Evolutionary conservation across 164 flowering plant species (phyloP), one percentile per base, ranked within the genome.

Genomic region (Taxillus chinensis): DNA sequence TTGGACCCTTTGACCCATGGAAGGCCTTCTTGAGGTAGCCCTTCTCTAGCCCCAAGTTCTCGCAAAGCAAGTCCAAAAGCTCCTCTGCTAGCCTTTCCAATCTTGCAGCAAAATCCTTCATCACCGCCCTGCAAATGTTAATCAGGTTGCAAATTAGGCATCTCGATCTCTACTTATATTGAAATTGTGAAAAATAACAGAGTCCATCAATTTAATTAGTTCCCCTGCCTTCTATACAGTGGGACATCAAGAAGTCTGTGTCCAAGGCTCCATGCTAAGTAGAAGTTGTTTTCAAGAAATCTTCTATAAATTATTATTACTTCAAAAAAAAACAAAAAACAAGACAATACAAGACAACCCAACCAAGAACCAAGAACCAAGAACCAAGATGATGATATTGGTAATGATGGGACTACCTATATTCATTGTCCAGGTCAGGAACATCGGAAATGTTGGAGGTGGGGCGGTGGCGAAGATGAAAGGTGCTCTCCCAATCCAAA

Each of bases 11-110:
- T 4, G 87, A 67, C 5, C 96, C 95, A 64, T 76, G 71, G 62
- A 92, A 86, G 5, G 76, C 90, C 58, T 78, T 80, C 73, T 89
- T 89, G 3, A 92, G 75, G 73, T 90, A 90, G 14, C 95, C 95
- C 54, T 87, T 78, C 60, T 84, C 84, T 3, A 92, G 73, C 1
- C 96, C 96, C 12, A 92, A 88, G 58, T 89, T 92, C 79, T 92
- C 95, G 60, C 96, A 87, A 0, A 92, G 59, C 78, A 92, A 67
- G 70, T 92, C 95, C 17, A 87, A 62, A 0, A 92, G 71, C 42
- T 82, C 63, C 81, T 87, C 96, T 2, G 96, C 95, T 52, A 86
- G 66, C 39, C 75, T 81, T 87, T 89, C 92, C 61, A 89, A 53
- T 50, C 73, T 68, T 52, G 11, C 42, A 10, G 78, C 95, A 71